These are phyloP conservation scores for Ophiostoma novo-ulmi DNA, from an alignment of 2,329 filamentous ascomycete species.

Conservation along the genomic window DNA sequence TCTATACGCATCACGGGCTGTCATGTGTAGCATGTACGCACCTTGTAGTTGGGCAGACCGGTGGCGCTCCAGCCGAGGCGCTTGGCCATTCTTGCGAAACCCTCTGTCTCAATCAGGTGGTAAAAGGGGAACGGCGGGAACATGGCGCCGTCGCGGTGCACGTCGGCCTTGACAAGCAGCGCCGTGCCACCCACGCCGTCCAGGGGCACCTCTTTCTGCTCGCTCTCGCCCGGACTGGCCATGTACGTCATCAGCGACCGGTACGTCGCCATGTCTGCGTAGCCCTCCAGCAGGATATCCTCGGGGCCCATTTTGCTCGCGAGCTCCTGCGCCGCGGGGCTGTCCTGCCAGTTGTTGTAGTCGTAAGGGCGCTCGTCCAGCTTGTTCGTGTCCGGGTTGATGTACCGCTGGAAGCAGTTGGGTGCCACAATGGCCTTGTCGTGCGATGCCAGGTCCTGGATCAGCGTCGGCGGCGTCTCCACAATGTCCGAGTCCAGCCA, in stretches of 20 bases:
- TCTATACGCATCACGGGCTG: not conserved
- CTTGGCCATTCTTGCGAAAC: constrained; percentile 95
- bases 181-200: constrained; percentile 94
- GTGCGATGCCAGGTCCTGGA: constrained; percentile 84
- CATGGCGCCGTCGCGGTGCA: constrained; percentile 96
- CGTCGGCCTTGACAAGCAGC: constrained; percentile 89
- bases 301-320: constrained; percentile 78
- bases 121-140: constrained; percentile 96
- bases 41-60: constrained; percentile 96
- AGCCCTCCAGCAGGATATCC: constrained; percentile 90
- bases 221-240: constrained; percentile 53
- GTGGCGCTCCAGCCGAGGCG: constrained; percentile 78
- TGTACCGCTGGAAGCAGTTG: constrained; percentile 89
- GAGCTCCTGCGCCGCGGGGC: constrained; percentile 68
- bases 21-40: constrained; percentile 37
- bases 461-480: constrained; percentile 76
- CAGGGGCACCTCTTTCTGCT: constrained; percentile 62
- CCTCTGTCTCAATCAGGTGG: constrained; percentile 94
- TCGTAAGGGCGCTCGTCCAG: constrained; percentile 82
- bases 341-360: constrained; percentile 97
- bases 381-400: constrained; percentile 61
- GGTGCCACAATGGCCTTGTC: constrained; percentile 89
- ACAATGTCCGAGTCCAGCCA: constrained; percentile 93
- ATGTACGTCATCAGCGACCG: constrained; percentile 86
- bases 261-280: constrained; percentile 88